These are phyloP conservation scores for Sugiyamaella grinbergsii DNA, from an alignment of 1,139 yeast species.

Conservation along the genomic window DNA sequence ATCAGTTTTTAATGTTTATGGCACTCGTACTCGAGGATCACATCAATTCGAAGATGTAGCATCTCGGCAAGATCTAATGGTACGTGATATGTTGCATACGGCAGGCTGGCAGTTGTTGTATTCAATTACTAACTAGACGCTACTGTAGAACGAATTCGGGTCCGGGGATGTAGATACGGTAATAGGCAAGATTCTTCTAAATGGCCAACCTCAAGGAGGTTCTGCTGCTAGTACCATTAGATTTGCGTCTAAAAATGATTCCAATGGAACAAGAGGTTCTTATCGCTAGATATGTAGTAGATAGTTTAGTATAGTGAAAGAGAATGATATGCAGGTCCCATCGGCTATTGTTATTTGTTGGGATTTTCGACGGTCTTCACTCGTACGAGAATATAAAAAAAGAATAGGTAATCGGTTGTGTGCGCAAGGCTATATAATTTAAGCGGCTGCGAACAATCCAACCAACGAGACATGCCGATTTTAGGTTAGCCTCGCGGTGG, in stretches of 20 bases:
- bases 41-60: slow-evolving; percentile 76
- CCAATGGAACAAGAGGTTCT: slow-evolving; percentile 26
- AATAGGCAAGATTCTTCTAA: slow-evolving; percentile 55
- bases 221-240: slow-evolving; percentile 30
- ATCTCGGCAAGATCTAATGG: slow-evolving; percentile 59
- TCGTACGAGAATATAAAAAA: too few species aligned
- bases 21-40: slow-evolving; percentile 57
- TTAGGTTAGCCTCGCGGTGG: too few species aligned
- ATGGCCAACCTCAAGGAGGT: slow-evolving; percentile 54
- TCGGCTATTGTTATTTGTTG: background rate
- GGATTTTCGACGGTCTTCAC: too few species aligned
- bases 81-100: slow-evolving; percentile 10
- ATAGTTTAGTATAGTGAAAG: background rate
- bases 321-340: slow-evolving; percentile 2
- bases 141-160: slow-evolving; percentile 56
- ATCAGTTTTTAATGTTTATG: slow-evolving; percentile 64
- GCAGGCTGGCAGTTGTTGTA: background rate
- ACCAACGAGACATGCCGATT: too few species aligned
- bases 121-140: slow-evolving; percentile 8
- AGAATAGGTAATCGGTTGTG: too few species aligned
- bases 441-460: too few species aligned
- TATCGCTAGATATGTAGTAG: slow-evolving; percentile 14
- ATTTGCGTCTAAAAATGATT: slow-evolving; percentile 37
- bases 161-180: slow-evolving; percentile 45
- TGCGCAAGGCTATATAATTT: too few species aligned